These are phyloP conservation scores for Hortiboletus flavorubellus DNA, from an alignment of 768 basidiomycete species.

Conservation along the genomic window DNA sequence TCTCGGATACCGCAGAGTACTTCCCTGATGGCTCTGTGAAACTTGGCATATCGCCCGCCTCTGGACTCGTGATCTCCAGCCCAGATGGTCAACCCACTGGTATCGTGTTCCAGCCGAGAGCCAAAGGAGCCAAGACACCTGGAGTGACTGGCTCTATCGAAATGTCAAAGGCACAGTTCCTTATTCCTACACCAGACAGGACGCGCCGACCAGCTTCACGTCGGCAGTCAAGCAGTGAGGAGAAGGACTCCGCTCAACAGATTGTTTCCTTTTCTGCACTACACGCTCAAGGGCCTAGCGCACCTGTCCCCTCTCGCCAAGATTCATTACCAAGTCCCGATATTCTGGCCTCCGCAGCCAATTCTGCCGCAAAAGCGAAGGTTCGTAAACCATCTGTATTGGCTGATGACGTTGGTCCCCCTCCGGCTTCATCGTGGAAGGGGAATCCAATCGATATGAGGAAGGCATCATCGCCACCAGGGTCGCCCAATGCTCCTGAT, in stretches of 20 bases:
- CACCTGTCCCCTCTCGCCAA: slow-evolving; percentile 19
- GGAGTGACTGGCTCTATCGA: slow-evolving; percentile 41
- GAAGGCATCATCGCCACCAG: slow-evolving; percentile 34
- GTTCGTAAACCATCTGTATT: slow-evolving; percentile 31
- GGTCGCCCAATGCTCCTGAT: slow-evolving; percentile 29
- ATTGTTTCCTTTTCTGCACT: slow-evolving; percentile 29
- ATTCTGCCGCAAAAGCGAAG: slow-evolving; percentile 20
- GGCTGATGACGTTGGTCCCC: slow-evolving; percentile 22
- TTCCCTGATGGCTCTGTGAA: slow-evolving; percentile 62
- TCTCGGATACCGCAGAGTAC: slow-evolving; percentile 68
- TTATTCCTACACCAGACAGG: slow-evolving; percentile 28
- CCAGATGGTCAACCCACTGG: slow-evolving; percentile 94
- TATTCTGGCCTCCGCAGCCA: slow-evolving; percentile 1
- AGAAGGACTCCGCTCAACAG: slow-evolving; percentile 25
- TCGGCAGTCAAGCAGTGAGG: slow-evolving; percentile 27
- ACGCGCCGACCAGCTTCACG: slow-evolving; percentile 26
- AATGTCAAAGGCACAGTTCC: slow-evolving; percentile 40
- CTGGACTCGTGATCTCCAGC: slow-evolving; percentile 86
- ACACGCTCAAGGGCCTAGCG: slow-evolving; percentile 17
- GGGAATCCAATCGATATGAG: slow-evolving; percentile 27
- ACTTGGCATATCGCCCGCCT: slow-evolving; percentile 72
- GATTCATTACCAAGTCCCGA: slow-evolving; percentile 26
- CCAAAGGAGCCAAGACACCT: slow-evolving; percentile 35
- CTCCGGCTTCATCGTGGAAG: slow-evolving; percentile 23
- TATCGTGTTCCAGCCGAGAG: slow-evolving; percentile 88